Conservation (phyloP, 1,284 basidiomycete species). For the Trametes polyzona region DNA sequence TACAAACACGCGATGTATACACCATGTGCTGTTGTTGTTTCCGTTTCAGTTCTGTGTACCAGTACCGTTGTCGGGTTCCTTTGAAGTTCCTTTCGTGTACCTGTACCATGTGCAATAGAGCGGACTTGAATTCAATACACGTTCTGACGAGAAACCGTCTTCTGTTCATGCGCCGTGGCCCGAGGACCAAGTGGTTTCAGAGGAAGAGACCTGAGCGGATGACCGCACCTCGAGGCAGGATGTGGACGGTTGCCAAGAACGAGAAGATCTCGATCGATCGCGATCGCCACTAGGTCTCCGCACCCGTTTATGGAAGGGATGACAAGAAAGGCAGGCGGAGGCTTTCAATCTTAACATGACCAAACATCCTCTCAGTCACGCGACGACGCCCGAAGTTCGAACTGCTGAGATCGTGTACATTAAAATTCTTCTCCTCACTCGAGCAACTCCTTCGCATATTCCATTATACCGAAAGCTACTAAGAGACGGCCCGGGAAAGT, state of each 20-base stretch:
- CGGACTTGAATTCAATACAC: too few relatives aligned
- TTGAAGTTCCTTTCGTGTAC: not conserved
- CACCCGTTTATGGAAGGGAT: not conserved
- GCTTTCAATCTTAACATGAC: slow-evolving; percentile 3
- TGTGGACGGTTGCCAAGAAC: not conserved
- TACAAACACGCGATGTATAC: too few relatives aligned
- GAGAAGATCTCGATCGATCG: not conserved
- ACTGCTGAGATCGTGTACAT: too few relatives aligned
- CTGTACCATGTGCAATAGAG: not conserved
- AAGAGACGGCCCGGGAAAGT: too few relatives aligned
- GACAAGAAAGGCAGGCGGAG: not conserved
- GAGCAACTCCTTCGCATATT: too few relatives aligned
- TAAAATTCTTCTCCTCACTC: too few relatives aligned
- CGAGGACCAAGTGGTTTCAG: too few relatives aligned
- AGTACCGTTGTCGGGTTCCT: not conserved
- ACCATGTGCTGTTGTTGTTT: not conserved
- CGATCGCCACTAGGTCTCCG: not conserved
- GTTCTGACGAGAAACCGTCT: too few relatives aligned
- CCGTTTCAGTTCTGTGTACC: not conserved
- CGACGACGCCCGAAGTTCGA: too few relatives aligned
- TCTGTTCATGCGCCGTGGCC: too few relatives aligned
- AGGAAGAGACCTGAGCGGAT: not conserved
- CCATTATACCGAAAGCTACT: too few relatives aligned
- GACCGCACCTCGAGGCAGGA: not conserved
- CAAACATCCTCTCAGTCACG: too few relatives aligned